These are phyloP conservation scores for Omphalea diandra DNA, from an alignment of 441 rosid genomes.

Conservation along the genomic window DNA sequence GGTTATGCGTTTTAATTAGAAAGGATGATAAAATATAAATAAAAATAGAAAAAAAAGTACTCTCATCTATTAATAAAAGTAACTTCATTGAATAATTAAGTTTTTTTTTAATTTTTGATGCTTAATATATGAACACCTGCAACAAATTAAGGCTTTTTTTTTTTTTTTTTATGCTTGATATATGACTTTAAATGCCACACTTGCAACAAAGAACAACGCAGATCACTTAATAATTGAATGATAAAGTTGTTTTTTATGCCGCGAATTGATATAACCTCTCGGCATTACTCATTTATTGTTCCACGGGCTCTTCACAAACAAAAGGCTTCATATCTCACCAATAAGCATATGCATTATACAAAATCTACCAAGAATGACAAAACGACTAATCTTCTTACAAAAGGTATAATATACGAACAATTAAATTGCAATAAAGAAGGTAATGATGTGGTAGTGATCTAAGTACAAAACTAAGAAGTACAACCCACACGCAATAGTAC, in stretches of 20 bases:
- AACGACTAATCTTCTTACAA: neutral
- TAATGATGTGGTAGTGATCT: constrained; percentile 14
- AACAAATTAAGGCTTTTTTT: too few relatives aligned
- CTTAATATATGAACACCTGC: too few relatives aligned
- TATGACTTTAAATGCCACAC: too few relatives aligned
- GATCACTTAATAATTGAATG: too few relatives aligned
- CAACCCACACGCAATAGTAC: constrained; percentile 32
- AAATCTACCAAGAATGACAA: neutral
- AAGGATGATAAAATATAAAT: too few relatives aligned
- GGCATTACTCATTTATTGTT: neutral
- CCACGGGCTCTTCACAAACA: neutral
- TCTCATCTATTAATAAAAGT: too few relatives aligned
- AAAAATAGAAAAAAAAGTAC: too few relatives aligned
- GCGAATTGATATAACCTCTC: neutral
- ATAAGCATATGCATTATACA: neutral
- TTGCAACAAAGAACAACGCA: too few relatives aligned
- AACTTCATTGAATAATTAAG: too few relatives aligned
- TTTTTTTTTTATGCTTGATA: too few relatives aligned
- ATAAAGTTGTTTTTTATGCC: neutral
- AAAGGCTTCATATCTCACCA: neutral
- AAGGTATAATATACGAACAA: constrained; percentile 23
- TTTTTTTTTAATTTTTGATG: too few relatives aligned
- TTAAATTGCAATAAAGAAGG: constrained; percentile 18
- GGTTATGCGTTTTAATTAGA: too few relatives aligned
- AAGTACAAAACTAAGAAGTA: constrained; percentile 39